Conservation (phyloP, 352 stramenopile genomes). For the Phytophthora litchii region DNA sequence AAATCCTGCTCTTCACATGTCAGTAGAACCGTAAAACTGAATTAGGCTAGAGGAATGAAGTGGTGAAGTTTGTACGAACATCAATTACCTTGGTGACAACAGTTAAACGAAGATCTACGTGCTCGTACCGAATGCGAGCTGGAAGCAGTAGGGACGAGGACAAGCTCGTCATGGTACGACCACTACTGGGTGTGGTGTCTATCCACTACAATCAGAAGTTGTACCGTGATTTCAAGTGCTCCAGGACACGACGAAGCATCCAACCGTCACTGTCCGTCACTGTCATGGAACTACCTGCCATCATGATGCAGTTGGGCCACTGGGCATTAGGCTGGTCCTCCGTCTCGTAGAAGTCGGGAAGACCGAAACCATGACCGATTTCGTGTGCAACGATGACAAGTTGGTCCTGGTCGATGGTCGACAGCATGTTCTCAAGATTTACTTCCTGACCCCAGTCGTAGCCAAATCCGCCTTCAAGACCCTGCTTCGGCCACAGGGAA, state of each 20-base stretch:
- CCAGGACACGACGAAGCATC: conserved; percentile 25
- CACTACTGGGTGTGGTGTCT: not conserved
- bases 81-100: not conserved
- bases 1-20: too few species aligned
- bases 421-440: conserved; percentile 31
- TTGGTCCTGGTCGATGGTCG: conserved; percentile 21
- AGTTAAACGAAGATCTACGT: conserved; percentile 11
- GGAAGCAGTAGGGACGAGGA: too few species aligned
- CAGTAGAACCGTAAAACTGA: too few species aligned
- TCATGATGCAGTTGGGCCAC: conserved; percentile 21
- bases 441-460: conserved; percentile 30
- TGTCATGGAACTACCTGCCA: conserved; percentile 15
- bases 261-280: conserved; percentile 27
- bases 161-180: too few species aligned
- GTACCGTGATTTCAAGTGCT: conserved; percentile 22
- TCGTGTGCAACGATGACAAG: conserved; percentile 39
- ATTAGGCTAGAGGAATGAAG: too few species aligned
- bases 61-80: too few species aligned
- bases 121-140: conserved; percentile 6
- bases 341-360: conserved; percentile 15
- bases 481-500: conserved; percentile 41
- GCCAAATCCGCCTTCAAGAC: conserved; percentile 27
- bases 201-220: conserved; percentile 17
- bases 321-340: conserved; percentile 6
- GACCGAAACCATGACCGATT: conserved; percentile 35